Percentiles rank a stretch among this genome's conserved stretches.
These are phyloP conservation scores for Thelephora aurantiotincta DNA, from an alignment of 768 basidiomycete genomes.

Conservation along the genomic window DNA sequence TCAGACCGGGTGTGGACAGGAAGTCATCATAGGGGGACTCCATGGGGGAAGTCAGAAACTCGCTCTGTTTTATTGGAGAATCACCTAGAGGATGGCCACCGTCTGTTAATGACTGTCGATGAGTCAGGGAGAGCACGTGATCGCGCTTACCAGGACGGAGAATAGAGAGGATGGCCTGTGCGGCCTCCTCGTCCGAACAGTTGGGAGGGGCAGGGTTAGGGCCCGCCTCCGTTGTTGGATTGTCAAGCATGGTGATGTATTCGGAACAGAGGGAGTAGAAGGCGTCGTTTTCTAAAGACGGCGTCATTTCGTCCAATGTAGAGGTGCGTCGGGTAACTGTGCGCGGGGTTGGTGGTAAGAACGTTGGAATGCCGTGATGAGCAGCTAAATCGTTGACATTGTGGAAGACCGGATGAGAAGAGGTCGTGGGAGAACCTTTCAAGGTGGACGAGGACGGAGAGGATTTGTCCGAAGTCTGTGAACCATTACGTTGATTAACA, in stretches of 20 bases:
- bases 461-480: neutral
- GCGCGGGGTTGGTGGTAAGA: slow-evolving; percentile 45
- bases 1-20: slow-evolving; percentile 22
- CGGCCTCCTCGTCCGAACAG: slow-evolving; percentile 5
- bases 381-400: slow-evolving; percentile 48
- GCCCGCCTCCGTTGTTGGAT: slow-evolving; percentile 17
- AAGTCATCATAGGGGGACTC: slow-evolving; percentile 27
- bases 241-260: slow-evolving; percentile 50
- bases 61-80: slow-evolving; percentile 18
- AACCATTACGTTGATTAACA: neutral
- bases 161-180: slow-evolving; percentile 25
- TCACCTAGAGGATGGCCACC: slow-evolving; percentile 8
- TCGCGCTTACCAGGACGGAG: slow-evolving; percentile 17
- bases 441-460: neutral
- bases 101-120: neutral
- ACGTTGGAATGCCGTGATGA: slow-evolving; percentile 61
- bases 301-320: slow-evolving; percentile 16
- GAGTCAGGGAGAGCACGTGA: neutral
- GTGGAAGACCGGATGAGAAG: slow-evolving; percentile 34
- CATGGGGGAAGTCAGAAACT: slow-evolving; percentile 26
- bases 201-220: slow-evolving; percentile 10
- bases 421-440: slow-evolving; percentile 42
- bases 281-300: neutral
- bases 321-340: slow-evolving; percentile 27
- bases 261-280: slow-evolving; percentile 30